Evolutionary conservation across 2,329 filamentous ascomycete species (phyloP).

Genomic region (Penicillium sp.): DNA sequence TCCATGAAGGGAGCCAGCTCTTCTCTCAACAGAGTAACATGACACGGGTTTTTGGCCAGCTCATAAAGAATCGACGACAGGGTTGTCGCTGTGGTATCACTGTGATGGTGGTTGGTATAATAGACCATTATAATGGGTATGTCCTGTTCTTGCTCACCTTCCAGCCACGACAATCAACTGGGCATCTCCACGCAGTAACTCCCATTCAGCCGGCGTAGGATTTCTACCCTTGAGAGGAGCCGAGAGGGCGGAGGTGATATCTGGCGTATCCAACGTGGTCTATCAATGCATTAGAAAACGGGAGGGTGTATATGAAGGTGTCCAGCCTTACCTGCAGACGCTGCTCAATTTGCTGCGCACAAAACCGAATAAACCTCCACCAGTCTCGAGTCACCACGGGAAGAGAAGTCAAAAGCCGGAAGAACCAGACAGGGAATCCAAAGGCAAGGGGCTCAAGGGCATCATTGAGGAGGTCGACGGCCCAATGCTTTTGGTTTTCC

Average conservation of each 20-base stretch:
- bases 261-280: conserved; percentile 21
- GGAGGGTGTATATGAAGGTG: too few relatives aligned
- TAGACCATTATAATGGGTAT: neutral
- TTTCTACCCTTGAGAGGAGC: too few relatives aligned
- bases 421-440: too few relatives aligned
- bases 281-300: too few relatives aligned
- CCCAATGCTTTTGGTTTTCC: conserved; percentile 22
- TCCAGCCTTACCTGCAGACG: too few relatives aligned
- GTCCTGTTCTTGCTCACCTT: conserved; percentile 11
- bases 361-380: too few relatives aligned
- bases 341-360: too few relatives aligned
- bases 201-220: too few relatives aligned
- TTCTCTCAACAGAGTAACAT: neutral
- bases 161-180: conserved; percentile 31
- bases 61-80: conserved; percentile 1
- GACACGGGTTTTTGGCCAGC: neutral
- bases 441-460: conserved; percentile 23
- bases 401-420: too few relatives aligned
- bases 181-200: conserved; percentile 25
- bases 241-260: conserved; percentile 18
- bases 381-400: too few relatives aligned
- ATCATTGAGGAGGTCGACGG: too few relatives aligned
- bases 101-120: neutral
- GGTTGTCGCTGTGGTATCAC: conserved; percentile 5
- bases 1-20: neutral